These are phyloP conservation scores for Salix viminalis DNA, from an alignment of 345 rosid species.

Conservation along the genomic window DNA sequence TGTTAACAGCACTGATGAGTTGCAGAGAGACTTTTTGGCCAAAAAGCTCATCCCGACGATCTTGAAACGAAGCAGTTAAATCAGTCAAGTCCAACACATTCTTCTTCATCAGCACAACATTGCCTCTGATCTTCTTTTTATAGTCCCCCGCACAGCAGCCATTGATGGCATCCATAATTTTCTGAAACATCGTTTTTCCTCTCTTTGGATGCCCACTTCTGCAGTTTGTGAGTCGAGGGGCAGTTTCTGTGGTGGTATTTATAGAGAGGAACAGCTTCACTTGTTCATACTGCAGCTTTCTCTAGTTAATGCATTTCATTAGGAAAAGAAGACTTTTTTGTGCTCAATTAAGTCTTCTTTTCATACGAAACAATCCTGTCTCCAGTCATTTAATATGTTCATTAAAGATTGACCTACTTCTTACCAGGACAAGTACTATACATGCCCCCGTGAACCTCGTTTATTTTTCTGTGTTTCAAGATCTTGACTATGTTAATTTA, in stretches of 20 bases:
- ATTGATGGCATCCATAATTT: background rate
- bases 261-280: background rate
- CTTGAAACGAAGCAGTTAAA: slow-evolving; percentile 57
- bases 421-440: background rate
- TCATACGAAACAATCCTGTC: background rate
- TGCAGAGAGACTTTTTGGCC: slow-evolving; percentile 62
- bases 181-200: slow-evolving; percentile 5
- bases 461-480: background rate
- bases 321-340: background rate
- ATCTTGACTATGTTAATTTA: background rate
- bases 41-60: slow-evolving; percentile 50
- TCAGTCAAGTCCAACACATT: slow-evolving; percentile 81
- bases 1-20: slow-evolving; percentile 57
- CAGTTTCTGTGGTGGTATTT: background rate
- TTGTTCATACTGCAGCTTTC: background rate
- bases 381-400: background rate
- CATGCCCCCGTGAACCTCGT: background rate
- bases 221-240: background rate
- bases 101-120: slow-evolving; percentile 78
- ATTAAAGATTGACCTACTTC: background rate
- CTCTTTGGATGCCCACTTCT: background rate
- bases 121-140: slow-evolving; percentile 49
- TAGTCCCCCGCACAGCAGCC: background rate
- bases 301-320: background rate
- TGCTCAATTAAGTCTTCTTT: background rate